phyloP scores from a whole-genome alignment of 225 moss, liverwort and hornwort genomes.

The Marchantia polymorpha region DNA sequence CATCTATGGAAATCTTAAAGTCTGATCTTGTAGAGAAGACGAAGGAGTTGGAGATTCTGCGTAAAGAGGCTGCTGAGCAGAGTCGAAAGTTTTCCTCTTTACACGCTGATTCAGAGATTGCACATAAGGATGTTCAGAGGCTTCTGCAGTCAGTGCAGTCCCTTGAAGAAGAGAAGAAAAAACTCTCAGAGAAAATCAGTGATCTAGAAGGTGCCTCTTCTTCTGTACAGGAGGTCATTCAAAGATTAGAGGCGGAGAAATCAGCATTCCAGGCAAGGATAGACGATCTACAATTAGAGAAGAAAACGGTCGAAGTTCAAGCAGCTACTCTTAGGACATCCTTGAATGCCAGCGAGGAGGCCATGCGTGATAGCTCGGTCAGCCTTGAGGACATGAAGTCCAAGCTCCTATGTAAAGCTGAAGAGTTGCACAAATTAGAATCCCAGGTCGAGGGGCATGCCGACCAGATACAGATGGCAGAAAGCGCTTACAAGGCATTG shows the following conservation, averaged over 20 bases:
- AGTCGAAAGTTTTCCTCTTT: slow-evolving; percentile 18
- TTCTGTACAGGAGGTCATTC: slow-evolving; percentile 31
- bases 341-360: slow-evolving; percentile 26
- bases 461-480: slow-evolving; percentile 24
- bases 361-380: slow-evolving; percentile 13
- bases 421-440: slow-evolving; percentile 26
- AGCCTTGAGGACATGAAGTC: slow-evolving; percentile 28
- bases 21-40: slow-evolving; percentile 28
- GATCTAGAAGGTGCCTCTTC: slow-evolving; percentile 36
- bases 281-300: slow-evolving; percentile 29
- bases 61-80: slow-evolving; percentile 23
- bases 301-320: slow-evolving; percentile 10
- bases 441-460: slow-evolving; percentile 16
- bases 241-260: slow-evolving; percentile 34
- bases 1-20: slow-evolving; percentile 27
- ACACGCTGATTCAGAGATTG: slow-evolving; percentile 21
- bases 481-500: slow-evolving; percentile 20
- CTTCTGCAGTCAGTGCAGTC: slow-evolving; percentile 17
- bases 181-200: slow-evolving; percentile 24
- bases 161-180: slow-evolving; percentile 26
- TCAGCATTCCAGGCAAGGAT: slow-evolving; percentile 24
- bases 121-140: slow-evolving; percentile 21
- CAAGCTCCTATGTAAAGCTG: slow-evolving; percentile 18
- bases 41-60: slow-evolving; percentile 28
- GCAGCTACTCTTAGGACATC: slow-evolving; percentile 11